Conservation (phyloP, 148 eudicot species). For the Rhododendron simsii region DNA sequence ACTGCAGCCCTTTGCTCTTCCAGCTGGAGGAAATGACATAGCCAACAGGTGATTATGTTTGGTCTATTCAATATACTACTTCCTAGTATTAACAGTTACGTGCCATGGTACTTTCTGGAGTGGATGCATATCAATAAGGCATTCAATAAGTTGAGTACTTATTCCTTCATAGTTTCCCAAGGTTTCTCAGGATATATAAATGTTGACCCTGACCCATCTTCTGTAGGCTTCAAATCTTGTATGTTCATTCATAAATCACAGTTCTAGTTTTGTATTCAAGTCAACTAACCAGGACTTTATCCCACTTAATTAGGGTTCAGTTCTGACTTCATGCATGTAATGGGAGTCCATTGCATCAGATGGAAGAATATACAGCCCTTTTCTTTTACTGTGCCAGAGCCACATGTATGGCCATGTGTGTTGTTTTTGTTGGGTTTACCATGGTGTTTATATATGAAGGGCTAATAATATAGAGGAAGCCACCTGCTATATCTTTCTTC, state of each 20-base stretch:
- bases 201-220: neutral
- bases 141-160: neutral
- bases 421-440: neutral
- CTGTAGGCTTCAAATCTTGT: neutral
- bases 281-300: neutral
- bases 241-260: neutral
- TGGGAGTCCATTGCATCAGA: neutral
- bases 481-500: neutral
- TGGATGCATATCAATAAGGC: neutral
- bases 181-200: neutral
- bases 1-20: slow-evolving; percentile 91
- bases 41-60: slow-evolving; percentile 52
- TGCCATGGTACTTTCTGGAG: neutral
- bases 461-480: neutral
- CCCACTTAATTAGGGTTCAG: neutral
- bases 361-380: neutral
- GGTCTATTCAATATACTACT: neutral
- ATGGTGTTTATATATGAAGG: neutral
- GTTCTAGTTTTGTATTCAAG: neutral
- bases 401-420: neutral
- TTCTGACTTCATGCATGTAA: neutral
- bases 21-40: slow-evolving; percentile 85
- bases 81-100: neutral
- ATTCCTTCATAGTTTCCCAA: neutral
- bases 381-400: neutral